Conservation (phyloP, 768 basidiomycete genomes). For the Pulveroboletus sp. region DNA sequence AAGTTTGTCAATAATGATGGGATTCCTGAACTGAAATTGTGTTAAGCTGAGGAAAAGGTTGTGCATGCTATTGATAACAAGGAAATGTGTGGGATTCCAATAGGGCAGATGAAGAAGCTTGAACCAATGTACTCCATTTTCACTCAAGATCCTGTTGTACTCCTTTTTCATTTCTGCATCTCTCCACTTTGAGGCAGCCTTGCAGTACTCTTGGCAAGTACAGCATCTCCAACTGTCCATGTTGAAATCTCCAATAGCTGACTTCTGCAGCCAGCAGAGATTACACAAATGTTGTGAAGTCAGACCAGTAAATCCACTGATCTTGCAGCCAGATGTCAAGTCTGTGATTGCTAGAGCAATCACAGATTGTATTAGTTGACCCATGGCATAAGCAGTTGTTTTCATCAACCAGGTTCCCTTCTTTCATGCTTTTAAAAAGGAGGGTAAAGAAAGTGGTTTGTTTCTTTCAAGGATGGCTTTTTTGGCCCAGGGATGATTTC, state of each 20-base stretch:
- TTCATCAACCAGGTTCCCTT: background rate
- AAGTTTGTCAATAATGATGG: slow-evolving; percentile 9
- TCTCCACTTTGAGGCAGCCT: background rate
- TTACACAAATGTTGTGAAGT: background rate
- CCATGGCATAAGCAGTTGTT: background rate
- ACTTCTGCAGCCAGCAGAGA: background rate
- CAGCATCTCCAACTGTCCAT: background rate
- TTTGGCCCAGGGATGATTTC: slow-evolving; percentile 36
- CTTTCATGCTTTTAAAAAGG: background rate
- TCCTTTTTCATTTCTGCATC: background rate
- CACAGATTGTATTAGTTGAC: background rate
- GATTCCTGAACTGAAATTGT: slow-evolving; percentile 9
- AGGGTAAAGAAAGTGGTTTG: too few species aligned
- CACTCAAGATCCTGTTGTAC: background rate
- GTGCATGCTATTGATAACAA: background rate
- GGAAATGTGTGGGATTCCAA: background rate
- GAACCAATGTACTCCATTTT: background rate
- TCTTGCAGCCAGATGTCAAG: background rate
- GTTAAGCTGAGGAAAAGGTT: background rate
- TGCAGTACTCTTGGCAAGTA: background rate
- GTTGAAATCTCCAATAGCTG: background rate
- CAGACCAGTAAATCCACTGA: background rate
- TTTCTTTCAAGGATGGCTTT: slow-evolving; percentile 24
- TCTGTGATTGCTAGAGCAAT: background rate
- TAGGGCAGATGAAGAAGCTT: background rate